A percentile compares a stretch with the other conserved stretches of the same genome.
Evolutionary conservation across 768 basidiomycete genomes (phyloP).

Genomic region (Termitomyces sp.): DNA sequence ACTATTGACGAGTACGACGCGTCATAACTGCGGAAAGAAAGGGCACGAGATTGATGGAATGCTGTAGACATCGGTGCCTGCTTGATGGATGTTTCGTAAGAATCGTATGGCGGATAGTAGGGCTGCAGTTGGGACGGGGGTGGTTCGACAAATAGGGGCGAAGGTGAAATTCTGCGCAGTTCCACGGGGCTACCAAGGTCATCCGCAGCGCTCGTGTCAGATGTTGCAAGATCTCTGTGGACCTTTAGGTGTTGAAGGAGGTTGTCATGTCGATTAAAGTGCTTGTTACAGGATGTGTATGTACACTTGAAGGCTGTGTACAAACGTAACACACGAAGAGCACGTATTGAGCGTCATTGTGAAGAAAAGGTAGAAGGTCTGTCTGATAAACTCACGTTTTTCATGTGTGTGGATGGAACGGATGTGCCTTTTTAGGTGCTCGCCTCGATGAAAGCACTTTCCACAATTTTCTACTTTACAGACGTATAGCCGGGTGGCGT

Average conservation of each 20-base stretch:
- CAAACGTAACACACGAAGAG: slow-evolving; percentile 11
- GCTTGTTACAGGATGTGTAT: slow-evolving; percentile 59
- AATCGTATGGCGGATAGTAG: slow-evolving; percentile 6
- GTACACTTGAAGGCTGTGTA: slow-evolving; percentile 66
- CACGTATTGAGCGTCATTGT: slow-evolving; percentile 9
- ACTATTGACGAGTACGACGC: slow-evolving; percentile 9
- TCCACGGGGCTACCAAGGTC: slow-evolving; percentile 10
- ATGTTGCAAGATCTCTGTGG: slow-evolving; percentile 37
- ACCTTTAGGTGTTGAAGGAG: slow-evolving; percentile 74
- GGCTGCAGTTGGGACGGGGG: slow-evolving; percentile 8
- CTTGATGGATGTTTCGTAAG: slow-evolving; percentile 8
- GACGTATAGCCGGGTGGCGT: slow-evolving; percentile 36
- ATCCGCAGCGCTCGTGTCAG: slow-evolving; percentile 10
- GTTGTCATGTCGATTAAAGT: slow-evolving; percentile 77
- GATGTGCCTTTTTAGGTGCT: slow-evolving; percentile 81
- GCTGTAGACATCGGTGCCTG: slow-evolving; percentile 1
- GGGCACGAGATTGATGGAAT: slow-evolving; percentile 3
- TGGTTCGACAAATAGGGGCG: slow-evolving; percentile 7
- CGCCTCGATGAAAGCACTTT: slow-evolving; percentile 76
- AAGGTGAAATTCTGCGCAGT: slow-evolving; percentile 4
- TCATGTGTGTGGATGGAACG: slow-evolving; percentile 78
- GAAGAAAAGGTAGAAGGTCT: slow-evolving; percentile 8
- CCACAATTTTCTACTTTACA: slow-evolving; percentile 68
- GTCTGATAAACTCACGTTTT: slow-evolving; percentile 53
- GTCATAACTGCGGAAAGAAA: slow-evolving; percentile 4